phyloP scores from a whole-genome alignment of 192 early-diverging fungal genomes.

The Coemansia sp. region DNA sequence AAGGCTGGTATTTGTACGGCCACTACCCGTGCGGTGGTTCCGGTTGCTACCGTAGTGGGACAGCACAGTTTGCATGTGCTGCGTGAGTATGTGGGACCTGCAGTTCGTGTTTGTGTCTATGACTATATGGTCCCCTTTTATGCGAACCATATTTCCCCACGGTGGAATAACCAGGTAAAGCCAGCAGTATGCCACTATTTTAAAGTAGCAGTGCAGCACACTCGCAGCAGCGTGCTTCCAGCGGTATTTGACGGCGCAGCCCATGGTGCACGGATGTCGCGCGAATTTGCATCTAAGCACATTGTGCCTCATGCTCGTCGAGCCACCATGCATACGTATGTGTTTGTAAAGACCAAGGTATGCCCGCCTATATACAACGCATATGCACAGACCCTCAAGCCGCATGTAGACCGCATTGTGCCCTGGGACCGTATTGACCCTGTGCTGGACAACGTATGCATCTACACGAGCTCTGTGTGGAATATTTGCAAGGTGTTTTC shows the following conservation, averaged over 20 bases:
- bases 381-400: constrained; percentile 32
- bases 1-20: constrained; percentile 3
- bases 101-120: constrained; percentile 15
- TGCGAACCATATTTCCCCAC: constrained; percentile 29
- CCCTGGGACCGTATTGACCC: constrained; percentile 41
- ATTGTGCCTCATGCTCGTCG: constrained; percentile 31
- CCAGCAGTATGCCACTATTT: constrained; percentile 35
- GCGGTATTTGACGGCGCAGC: constrained; percentile 30
- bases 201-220: constrained; percentile 29
- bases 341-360: constrained; percentile 19
- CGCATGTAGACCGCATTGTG: constrained; percentile 46
- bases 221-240: constrained; percentile 29
- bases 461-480: background rate
- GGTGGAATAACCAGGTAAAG: constrained; percentile 41
- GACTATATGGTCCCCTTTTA: constrained; percentile 42
- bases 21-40: constrained; percentile 13
- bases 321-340: constrained; percentile 20
- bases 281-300: constrained; percentile 23
- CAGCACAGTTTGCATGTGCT: constrained; percentile 1
- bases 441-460: background rate
- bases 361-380: constrained; percentile 20
- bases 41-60: background rate
- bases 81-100: constrained; percentile 30
- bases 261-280: constrained; percentile 6
- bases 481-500: constrained; percentile 16